These are phyloP conservation scores for Trichoderma erinaceum DNA, from an alignment of 495 filamentous ascomycete species.

Conservation along the genomic window DNA sequence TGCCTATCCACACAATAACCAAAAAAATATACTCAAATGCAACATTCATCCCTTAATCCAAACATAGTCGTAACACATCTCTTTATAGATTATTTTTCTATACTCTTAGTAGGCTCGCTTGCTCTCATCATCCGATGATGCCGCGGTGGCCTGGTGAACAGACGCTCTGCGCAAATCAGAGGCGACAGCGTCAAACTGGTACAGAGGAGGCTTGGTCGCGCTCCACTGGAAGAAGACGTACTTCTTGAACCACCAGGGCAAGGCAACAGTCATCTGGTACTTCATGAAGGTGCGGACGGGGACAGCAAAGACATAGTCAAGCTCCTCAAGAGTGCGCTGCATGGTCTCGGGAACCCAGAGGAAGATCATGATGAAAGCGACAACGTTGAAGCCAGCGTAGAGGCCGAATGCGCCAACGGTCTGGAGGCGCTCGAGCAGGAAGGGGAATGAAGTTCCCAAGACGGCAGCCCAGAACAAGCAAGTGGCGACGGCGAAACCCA, in stretches of 20 bases:
- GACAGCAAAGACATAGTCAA: conserved; percentile 53
- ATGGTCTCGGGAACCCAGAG: conserved; percentile 75
- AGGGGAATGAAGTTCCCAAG: conserved; percentile 59
- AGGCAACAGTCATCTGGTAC: conserved; percentile 40
- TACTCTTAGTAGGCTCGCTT: background rate
- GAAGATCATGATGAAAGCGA: conserved; percentile 65
- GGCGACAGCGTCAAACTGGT: conserved; percentile 15
- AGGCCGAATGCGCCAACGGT: conserved; percentile 47
- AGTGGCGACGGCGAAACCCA: conserved; percentile 66
- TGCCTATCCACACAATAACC: background rate
- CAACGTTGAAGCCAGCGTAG: conserved; percentile 62
- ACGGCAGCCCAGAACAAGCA: conserved; percentile 62
- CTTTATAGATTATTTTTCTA: background rate
- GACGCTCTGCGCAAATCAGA: background rate
- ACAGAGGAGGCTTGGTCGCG: conserved; percentile 22
- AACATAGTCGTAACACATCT: background rate
- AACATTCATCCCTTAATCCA: background rate
- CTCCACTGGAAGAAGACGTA: conserved; percentile 41
- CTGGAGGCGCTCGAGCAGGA: conserved; percentile 48
- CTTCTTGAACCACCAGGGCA: conserved; percentile 50
- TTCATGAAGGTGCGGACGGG: conserved; percentile 44
- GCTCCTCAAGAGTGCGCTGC: conserved; percentile 65
- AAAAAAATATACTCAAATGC: background rate
- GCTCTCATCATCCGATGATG: conserved; percentile 7
- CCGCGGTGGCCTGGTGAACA: background rate